Base-by-base conservation (phyloP, 225 moss, liverwort and hornwort genomes). In the Antitrichia curtipendula region DNA sequence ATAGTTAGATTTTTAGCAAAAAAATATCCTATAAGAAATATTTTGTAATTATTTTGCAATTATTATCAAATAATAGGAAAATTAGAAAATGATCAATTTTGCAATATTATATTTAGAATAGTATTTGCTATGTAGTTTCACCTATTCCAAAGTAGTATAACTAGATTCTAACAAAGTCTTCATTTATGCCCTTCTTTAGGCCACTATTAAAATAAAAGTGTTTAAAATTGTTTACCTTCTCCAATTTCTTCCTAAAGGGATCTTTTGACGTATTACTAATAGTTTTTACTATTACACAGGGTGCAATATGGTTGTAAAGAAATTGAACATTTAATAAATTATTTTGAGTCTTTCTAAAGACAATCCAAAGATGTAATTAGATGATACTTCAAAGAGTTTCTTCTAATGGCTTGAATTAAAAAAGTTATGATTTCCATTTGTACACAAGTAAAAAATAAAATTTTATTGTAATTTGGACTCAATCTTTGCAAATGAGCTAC, bases 261-360 rank as follows among this genome's bases (percentile, higher is more conserved):
- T 0, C 27, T 70, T 41, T 43, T 41, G 43, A 41, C 0, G 0
- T 70, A 1, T 70, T 27, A 41, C 9, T 5, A 70, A 43, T 16
- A 43, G 9, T 3, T 43, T 3, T 27, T 3, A 16, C 3, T 43
- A 5, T 27, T 27, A 41, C 1, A 27, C 16, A 43, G 6, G 2
- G 16, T 0, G 0, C 8, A 43, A 27, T 0, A 71, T 16, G 0
- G 3, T 10, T 71, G 10, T 43, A 28, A 43, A 10, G 2, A 43
- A 71, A 43, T 27, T 28, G 28, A 71, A 16, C 22, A 66, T 43
- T 3, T 2, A 7, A 11, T 43, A 6, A 71, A 43, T 9, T 2
- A 5, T 28, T 43, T 43, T 43, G 16, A 43, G 6, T 28, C 10
- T 71, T 43, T 71, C 3, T 10, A 10, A 29, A 0, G 1, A 45